Percentiles rank a stretch among this genome's conserved stretches.
These are phyloP conservation scores for Sporothrix protearum DNA, from an alignment of 2,329 filamentous ascomycete species.

Conservation along the genomic window DNA sequence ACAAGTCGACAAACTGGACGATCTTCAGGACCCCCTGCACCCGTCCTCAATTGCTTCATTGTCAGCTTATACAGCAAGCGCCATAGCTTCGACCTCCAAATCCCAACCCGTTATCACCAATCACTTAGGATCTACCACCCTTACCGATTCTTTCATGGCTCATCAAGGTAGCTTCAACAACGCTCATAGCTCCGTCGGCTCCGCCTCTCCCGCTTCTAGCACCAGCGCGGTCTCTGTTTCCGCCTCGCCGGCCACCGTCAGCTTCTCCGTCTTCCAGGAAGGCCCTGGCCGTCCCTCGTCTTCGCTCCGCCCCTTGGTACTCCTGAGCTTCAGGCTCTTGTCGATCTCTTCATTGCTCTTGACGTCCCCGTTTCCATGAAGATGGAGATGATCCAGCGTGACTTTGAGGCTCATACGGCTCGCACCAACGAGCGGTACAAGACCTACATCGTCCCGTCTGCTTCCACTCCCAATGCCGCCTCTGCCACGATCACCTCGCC, in stretches of 20 bases:
- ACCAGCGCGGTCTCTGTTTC: conserved; percentile 19
- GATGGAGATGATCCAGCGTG: conserved; percentile 34
- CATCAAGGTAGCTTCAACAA: conserved; percentile 23
- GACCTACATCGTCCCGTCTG: conserved; percentile 50
- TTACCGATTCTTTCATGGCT: conserved; percentile 19
- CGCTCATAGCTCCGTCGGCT: conserved; percentile 20
- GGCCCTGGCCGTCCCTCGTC: conserved; percentile 56
- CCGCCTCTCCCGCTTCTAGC: conserved; percentile 23
- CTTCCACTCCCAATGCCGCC: not conserved
- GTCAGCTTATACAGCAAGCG: not conserved
- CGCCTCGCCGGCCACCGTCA: conserved; percentile 8
- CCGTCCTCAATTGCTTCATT: not conserved
- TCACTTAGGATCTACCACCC: not conserved
- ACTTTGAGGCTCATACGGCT: conserved; percentile 34
- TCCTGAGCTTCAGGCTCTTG: conserved; percentile 57
- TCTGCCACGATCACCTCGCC: conserved; percentile 36
- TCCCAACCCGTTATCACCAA: not conserved
- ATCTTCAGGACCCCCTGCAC: not conserved
- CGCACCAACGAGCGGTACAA: conserved; percentile 57
- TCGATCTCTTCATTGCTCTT: conserved; percentile 51
- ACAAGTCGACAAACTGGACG: not conserved
- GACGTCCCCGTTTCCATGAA: conserved; percentile 49
- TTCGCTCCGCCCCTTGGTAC: conserved; percentile 64
- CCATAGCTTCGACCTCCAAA: not conserved
- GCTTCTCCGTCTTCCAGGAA: conserved; percentile 60